Percentiles rank a stretch among this genome's conserved stretches.
Conservation (phyloP, 352 stramenopile species). For the Proteromonas lacertae region DNA sequence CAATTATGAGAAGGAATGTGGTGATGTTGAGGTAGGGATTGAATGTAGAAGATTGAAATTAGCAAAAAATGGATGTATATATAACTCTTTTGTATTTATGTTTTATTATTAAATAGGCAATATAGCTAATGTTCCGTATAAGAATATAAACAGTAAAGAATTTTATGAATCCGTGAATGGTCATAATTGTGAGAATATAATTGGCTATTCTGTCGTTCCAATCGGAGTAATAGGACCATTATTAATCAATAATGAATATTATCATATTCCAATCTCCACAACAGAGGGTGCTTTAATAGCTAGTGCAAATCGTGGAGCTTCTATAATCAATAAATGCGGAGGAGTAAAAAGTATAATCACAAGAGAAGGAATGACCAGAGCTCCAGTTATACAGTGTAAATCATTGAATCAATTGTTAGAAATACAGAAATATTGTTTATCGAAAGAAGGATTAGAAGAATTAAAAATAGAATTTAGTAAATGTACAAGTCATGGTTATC, state of each 20-base stretch:
- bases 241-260: constrained; percentile 27
- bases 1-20: no score
- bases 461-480: constrained; percentile 37
- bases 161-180: constrained; percentile 32
- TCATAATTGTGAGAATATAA: constrained; percentile 53
- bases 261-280: constrained; percentile 55
- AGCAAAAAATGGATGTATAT: no score
- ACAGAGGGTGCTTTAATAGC: constrained; percentile 51
- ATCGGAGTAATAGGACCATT: constrained; percentile 43
- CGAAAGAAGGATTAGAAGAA: constrained; percentile 20
- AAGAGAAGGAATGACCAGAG: constrained; percentile 45
- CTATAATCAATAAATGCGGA: constrained; percentile 29
- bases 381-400: constrained; percentile 29
- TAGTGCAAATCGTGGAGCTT: constrained; percentile 40
- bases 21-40: no score
- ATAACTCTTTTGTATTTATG: no score
- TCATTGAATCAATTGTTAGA: constrained; percentile 13
- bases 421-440: constrained; percentile 17
- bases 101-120: no score
- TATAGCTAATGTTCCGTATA: neutral
- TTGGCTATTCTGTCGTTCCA: constrained; percentile 44
- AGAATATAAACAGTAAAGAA: neutral
- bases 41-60: no score
- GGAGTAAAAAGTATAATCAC: constrained; percentile 24
- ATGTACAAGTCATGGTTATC: constrained; percentile 42